Conservation (phyloP, 1,284 basidiomycete genomes). For the Malassezia yamatoensis region DNA sequence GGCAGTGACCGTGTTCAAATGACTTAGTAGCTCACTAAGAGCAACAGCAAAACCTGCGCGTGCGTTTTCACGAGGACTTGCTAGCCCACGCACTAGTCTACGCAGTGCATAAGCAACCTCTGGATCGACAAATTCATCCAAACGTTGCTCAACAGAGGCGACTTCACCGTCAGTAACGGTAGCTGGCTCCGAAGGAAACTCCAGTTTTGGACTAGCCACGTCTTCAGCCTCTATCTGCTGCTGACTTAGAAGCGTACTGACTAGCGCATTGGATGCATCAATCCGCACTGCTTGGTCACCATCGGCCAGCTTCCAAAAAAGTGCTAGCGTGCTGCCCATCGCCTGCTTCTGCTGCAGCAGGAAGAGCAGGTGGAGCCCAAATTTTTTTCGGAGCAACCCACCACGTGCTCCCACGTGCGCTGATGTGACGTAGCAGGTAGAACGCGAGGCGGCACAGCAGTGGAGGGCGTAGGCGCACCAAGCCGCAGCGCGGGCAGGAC, state of each 20-base stretch:
- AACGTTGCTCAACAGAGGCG: conserved; percentile 51
- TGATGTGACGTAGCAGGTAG: background rate
- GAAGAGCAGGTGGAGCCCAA: conserved; percentile 8
- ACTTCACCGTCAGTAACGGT: conserved; percentile 20
- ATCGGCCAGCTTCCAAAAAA: conserved; percentile 91
- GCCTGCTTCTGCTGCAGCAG: conserved; percentile 1
- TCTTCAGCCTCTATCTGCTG: conserved; percentile 1
- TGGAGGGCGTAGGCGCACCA: background rate
- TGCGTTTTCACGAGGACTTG: conserved; percentile 82
- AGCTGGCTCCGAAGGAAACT: conserved; percentile 38
- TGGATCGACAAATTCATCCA: conserved; percentile 53
- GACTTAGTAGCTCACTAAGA: conserved; percentile 78
- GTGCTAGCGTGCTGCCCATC: conserved; percentile 73
- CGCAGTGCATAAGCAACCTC: conserved; percentile 51
- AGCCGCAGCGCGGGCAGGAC: background rate
- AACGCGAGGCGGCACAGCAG: background rate
- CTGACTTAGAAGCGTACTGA: conserved; percentile 56
- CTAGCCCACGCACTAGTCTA: conserved; percentile 58
- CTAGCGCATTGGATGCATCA: conserved; percentile 72
- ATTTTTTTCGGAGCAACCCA: background rate
- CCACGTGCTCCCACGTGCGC: conserved; percentile 1
- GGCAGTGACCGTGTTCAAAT: conserved; percentile 67
- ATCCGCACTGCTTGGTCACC: conserved; percentile 67
- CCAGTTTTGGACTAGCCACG: background rate
- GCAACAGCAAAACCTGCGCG: conserved; percentile 89